A percentile compares a stretch with the other conserved stretches of the same genome.
Evolutionary conservation across 805 yeast genomes (phyloP).

Genomic region (Yueomyces sp.): DNA sequence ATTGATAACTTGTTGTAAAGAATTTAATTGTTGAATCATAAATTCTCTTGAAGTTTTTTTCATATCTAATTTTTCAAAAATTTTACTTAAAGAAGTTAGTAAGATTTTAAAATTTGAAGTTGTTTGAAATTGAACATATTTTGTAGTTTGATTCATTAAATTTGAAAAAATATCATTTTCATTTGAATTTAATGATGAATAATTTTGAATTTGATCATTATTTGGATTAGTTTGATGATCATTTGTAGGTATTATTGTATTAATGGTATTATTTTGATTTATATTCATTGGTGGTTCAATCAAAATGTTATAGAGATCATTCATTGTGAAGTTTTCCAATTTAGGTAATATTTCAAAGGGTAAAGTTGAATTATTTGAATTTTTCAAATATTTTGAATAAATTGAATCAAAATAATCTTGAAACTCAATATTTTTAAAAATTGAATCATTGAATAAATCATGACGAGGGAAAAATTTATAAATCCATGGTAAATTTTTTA

Average conservation of each 20-base stretch:
- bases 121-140: slow-evolving; percentile 18
- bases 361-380: neutral
- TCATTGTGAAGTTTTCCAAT: slow-evolving; percentile 1
- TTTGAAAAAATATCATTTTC: neutral
- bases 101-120: slow-evolving; percentile 15
- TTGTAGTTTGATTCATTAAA: slow-evolving; percentile 7
- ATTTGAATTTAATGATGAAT: neutral
- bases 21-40: slow-evolving; percentile 12
- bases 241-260: neutral
- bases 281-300: slow-evolving; percentile 6
- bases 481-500: slow-evolving; percentile 18
- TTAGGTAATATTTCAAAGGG: slow-evolving; percentile 7
- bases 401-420: slow-evolving; percentile 12
- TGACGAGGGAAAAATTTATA: slow-evolving; percentile 19
- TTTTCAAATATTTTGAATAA: neutral
- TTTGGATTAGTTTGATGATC: neutral
- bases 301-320: slow-evolving; percentile 5
- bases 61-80: slow-evolving; percentile 18
- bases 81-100: slow-evolving; percentile 12
- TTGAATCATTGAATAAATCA: slow-evolving; percentile 15
- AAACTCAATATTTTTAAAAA: slow-evolving; percentile 14
- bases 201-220: neutral
- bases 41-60: slow-evolving; percentile 15
- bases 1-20: slow-evolving; percentile 11
- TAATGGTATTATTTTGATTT: neutral